Base-by-base conservation (phyloP, 345 rosid genomes). In the Moricandia arvensis region DNA sequence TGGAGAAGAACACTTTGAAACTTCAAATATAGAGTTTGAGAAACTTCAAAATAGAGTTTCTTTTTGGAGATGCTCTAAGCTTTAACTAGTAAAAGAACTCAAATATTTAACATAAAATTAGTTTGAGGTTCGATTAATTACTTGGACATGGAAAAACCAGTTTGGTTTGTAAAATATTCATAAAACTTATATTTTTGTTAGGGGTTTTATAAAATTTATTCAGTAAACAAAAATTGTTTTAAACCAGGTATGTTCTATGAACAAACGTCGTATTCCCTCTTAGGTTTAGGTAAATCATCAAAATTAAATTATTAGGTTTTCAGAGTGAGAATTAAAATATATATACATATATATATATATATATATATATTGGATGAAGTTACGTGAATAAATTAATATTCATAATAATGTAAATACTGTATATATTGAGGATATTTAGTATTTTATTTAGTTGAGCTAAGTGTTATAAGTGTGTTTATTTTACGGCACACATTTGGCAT, bases 401-500 rank as follows among this genome's bases (percentile, higher is more conserved):
- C 33, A 5, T 4, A 30, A 30, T 30, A 30, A 30, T 30, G 33
- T 30, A 30, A 30, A 30, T 30, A 30, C 6, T 30, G 4, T 30
- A 30, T 30, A 30, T 30, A 5, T 30, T 30, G 33, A 30, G 7
- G 33, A 30, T 30, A 30, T 30, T 30, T 30, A 30, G 5, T 3
- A 30, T 30, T 30, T 30, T 30, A 30, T 30, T 5, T 30, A 30
- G 47, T 21, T 21, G 24, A 21, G 1, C 2, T 2, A 21, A 2
- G 24, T 21, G 24, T 21, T 21, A 21, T 21, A 21, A 21, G 24
- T 41, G 47, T 11, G 1, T 41, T 41, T 41, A 41, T 41, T 12
- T 11, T 41, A 41, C 13, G 47, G 12, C 47, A 51, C 66, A 66
- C 29, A 30, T 18, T 74, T 74, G 31, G 72, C 66, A 59, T 73